Evolutionary conservation across 495 filamentous ascomycete species (phyloP).

Genomic region (Lepraria neglecta): DNA sequence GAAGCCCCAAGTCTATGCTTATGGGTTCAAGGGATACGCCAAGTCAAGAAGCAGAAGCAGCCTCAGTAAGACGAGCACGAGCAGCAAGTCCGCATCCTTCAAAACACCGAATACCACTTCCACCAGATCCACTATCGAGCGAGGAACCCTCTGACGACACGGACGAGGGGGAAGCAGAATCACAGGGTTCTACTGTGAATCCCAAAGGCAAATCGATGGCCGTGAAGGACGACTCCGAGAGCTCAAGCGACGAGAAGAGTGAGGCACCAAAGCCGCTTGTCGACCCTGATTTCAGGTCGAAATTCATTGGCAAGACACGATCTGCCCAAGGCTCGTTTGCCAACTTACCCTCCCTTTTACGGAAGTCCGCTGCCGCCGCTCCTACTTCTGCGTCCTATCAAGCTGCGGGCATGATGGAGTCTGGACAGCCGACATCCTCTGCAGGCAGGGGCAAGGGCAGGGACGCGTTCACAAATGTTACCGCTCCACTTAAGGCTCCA

Average conservation of each 20-base stretch:
- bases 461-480: constrained; percentile 20
- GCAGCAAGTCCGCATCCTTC: constrained; percentile 19
- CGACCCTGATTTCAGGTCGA: constrained; percentile 21
- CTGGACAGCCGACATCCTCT: constrained; percentile 9
- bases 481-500: constrained; percentile 15
- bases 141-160: neutral
- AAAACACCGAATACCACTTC: neutral
- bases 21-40: neutral
- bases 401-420: constrained; percentile 20
- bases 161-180: neutral
- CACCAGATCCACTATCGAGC: neutral
- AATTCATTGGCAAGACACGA: constrained; percentile 22
- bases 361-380: constrained; percentile 17
- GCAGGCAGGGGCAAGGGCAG: constrained; percentile 7
- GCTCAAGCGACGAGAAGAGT: neutral
- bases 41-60: constrained; percentile 4
- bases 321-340: constrained; percentile 16
- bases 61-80: neutral
- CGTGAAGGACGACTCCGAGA: neutral
- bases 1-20: constrained; percentile 3
- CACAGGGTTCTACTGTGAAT: neutral
- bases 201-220: neutral
- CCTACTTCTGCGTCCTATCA: constrained; percentile 26
- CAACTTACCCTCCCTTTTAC: constrained; percentile 16
- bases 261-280: constrained; percentile 14